Conservation (phyloP, 139 green algal genomes). For the Chlorella sp. region DNA sequence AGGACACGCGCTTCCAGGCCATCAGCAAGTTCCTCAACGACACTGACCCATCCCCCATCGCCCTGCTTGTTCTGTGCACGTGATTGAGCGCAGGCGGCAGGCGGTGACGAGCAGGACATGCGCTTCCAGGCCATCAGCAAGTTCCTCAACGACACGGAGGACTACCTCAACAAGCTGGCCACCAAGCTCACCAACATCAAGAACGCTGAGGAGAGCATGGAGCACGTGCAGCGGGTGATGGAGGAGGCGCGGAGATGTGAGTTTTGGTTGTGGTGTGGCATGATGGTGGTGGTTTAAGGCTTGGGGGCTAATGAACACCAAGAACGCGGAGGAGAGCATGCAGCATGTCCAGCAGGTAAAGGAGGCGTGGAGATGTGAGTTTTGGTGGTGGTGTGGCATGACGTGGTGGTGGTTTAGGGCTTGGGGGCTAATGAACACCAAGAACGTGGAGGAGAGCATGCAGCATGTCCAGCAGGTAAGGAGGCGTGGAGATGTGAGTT, state of each 20-base stretch:
- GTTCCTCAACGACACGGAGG: constrained; percentile 88
- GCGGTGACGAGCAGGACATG: constrained; percentile 11
- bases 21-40: constrained; percentile 81
- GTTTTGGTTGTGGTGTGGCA: too few relatives aligned
- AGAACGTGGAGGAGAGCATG: constrained; percentile 6
- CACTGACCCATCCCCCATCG: too few relatives aligned
- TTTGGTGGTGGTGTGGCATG: too few relatives aligned
- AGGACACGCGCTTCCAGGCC: constrained; percentile 27
- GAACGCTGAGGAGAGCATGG: constrained; percentile 5
- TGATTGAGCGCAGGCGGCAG: too few relatives aligned
- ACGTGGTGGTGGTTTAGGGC: too few relatives aligned
- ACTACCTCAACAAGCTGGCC: constrained; percentile 89
- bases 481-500: constrained; percentile 24
- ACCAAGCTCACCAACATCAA: constrained; percentile 40
- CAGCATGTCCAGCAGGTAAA: constrained; percentile 21
- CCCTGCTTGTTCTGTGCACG: too few relatives aligned
- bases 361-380: constrained; percentile 24
- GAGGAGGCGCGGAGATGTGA: constrained; percentile 27
- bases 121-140: constrained; percentile 56
- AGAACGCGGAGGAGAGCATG: constrained; percentile 7
- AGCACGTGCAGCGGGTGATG: constrained; percentile 24
- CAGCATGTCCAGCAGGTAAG: constrained; percentile 17
- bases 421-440: constrained; percentile 10
- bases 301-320: constrained; percentile 10
- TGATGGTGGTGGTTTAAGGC: too few relatives aligned